phyloP scores from a whole-genome alignment of 2,329 filamentous ascomycete genomes.

The Ophiocordyceps camponoti-rufipedis region DNA sequence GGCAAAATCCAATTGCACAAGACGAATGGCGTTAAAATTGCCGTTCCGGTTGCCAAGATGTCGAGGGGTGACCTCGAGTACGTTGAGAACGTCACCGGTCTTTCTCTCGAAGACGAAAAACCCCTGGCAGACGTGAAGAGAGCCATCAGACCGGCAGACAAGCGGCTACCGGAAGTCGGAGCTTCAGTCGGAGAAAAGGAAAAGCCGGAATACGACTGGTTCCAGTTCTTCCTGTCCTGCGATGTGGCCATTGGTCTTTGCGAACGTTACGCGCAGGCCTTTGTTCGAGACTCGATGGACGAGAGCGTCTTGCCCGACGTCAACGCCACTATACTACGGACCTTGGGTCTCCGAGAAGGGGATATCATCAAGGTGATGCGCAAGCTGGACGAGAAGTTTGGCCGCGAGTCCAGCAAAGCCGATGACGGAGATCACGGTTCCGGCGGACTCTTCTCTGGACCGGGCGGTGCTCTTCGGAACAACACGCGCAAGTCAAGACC shows the following conservation, averaged over 20 bases:
- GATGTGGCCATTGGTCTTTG: conserved; percentile 86
- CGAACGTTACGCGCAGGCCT: conserved; percentile 83
- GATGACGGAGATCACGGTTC: conserved; percentile 32
- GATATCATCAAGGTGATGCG: conserved; percentile 96
- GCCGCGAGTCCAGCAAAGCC: conserved; percentile 34
- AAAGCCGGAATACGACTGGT: conserved; percentile 87
- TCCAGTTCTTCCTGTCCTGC: conserved; percentile 89
- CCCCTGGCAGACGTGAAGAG: conserved; percentile 71
- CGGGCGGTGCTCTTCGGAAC: conserved; percentile 78
- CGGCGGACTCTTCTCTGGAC: conserved; percentile 73
- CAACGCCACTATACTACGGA: conserved; percentile 63
- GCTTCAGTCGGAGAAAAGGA: conserved; percentile 41
- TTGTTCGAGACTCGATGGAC: conserved; percentile 84
- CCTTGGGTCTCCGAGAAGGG: conserved; percentile 82
- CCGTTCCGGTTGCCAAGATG: conserved; percentile 91
- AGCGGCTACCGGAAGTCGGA: conserved; percentile 24
- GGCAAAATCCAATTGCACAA: conserved; percentile 97
- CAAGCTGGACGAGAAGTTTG: conserved; percentile 63
- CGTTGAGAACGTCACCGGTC: conserved; percentile 72
- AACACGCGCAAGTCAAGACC: conserved; percentile 89
- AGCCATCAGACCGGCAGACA: conserved; percentile 16
- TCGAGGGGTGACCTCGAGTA: conserved; percentile 88
- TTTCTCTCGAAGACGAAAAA: conserved; percentile 87
- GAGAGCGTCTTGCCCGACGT: conserved; percentile 86
- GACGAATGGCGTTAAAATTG: conserved; percentile 94